These are phyloP conservation scores for Clathrospora elynae DNA, from an alignment of 2,329 filamentous ascomycete genomes.

Conservation along the genomic window DNA sequence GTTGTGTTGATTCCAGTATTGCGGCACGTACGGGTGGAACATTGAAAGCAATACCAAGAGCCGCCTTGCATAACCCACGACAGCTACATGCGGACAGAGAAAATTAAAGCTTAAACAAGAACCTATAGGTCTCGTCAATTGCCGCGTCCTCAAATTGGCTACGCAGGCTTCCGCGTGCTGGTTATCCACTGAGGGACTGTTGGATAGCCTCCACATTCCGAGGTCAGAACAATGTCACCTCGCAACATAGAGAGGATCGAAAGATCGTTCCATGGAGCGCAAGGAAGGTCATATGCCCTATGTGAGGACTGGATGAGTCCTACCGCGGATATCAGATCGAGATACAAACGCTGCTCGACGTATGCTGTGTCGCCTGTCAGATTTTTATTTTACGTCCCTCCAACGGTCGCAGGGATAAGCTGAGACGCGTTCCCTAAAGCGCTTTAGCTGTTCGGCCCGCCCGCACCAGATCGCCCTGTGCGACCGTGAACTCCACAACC, in stretches of 20 bases:
- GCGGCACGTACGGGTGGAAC: conserved; percentile 36
- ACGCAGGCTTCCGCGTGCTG: conserved; percentile 15
- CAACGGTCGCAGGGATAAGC: conserved; percentile 35
- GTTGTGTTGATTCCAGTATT: conserved; percentile 21
- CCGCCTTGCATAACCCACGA: conserved; percentile 34
- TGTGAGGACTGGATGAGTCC: conserved; percentile 14
- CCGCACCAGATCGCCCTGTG: conserved; percentile 32
- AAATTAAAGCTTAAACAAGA: conserved; percentile 27
- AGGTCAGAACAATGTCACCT: conserved; percentile 13
- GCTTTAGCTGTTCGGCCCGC: conserved; percentile 38
- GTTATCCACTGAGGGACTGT: conserved; percentile 12
- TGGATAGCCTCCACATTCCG: conserved; percentile 16
- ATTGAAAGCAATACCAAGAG: conserved; percentile 24
- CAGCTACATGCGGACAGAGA: conserved; percentile 11
- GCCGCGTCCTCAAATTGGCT: conserved; percentile 11
- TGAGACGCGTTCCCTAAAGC: conserved; percentile 16
- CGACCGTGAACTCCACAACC: conserved; percentile 21
- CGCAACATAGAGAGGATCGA: no score
- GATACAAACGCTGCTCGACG: conserved; percentile 28
- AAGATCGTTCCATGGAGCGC: no score
- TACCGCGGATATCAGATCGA: conserved; percentile 18
- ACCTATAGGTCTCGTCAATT: conserved; percentile 8
- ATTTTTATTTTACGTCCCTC: conserved; percentile 31
- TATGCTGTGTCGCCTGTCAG: conserved; percentile 39
- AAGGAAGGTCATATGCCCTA: conserved; percentile 26